Base-by-base conservation (phyloP, 352 stramenopile species). In the Blastocystis sp. region DNA sequence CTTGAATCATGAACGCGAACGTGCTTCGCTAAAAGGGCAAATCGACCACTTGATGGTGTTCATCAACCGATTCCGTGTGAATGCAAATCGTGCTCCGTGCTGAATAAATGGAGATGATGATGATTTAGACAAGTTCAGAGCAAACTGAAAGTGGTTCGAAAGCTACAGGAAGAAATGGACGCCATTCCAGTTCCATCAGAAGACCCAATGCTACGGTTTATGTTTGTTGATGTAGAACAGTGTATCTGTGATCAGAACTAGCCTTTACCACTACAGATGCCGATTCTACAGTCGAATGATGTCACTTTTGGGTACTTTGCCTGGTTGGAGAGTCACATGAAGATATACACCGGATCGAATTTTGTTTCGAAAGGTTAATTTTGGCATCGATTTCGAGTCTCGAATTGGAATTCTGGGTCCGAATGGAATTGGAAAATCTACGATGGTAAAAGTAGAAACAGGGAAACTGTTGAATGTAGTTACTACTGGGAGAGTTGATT, bases 351-450 rank as follows among this genome's bases (percentile, higher is more conserved):
- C 54, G 39, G 90, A 89, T 23, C 47, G 76, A 4, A 87, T 99
- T 47, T 98, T 99, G 23, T 84, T 84, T 91, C 91, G 95, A 23
- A 93, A 98, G 89, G 91, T 96, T 39, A 96, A 95, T 59, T 95
- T 99, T 62, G 94, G 95, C 70, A 94, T 99, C 66, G 93, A 96
- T 23, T 95, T 96, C 62, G 95, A 97, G 43, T 94, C 97, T 69
- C 95, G 97, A 70, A 97, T 99, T 43, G 96, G 96, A 34, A 96
- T 99, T 75, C 93, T 99, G n/a, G 97, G 97, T 34, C 93, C 95
- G 41, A 99, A 99, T 92, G 97, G 97, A 62, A 96, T 94, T 59
- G 97, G 97, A 41, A 99, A 99, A 91, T 96, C 92, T 64, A 99
- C 97, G 23, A 91, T 99, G 3, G 94, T 99, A 55, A 96, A 97